phyloP scores from a whole-genome alignment of 805 yeast genomes.

The Starmerella bacillaris region DNA sequence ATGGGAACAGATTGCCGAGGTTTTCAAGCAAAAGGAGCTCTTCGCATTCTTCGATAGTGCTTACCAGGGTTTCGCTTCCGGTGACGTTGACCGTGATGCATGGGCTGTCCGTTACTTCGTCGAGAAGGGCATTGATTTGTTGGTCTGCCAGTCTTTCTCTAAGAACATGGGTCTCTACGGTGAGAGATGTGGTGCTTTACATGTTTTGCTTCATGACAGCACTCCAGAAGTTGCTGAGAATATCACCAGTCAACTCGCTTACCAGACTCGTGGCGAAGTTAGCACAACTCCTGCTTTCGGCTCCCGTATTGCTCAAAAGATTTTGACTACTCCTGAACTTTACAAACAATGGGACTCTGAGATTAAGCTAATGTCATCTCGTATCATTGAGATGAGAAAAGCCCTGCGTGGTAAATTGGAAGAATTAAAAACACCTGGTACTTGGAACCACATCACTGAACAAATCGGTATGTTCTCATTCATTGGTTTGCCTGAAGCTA shows the following conservation, averaged over 20 bases:
- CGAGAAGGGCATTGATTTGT: constrained; percentile 35
- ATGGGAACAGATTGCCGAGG: constrained; percentile 56
- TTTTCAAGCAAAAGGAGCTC: constrained; percentile 43
- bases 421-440: constrained; percentile 61
- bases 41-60: constrained; percentile 84
- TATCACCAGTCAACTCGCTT: constrained; percentile 56
- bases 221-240: constrained; percentile 31
- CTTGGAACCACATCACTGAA: constrained; percentile 74
- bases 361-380: constrained; percentile 66
- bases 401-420: constrained; percentile 44
- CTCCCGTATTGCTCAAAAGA: constrained; percentile 68
- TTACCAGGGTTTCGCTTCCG: constrained; percentile 93
- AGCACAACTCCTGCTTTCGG: constrained; percentile 95
- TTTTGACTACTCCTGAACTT: constrained; percentile 50
- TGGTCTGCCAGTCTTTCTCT: constrained; percentile 89
- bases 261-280: constrained; percentile 62
- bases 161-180: constrained; percentile 95
- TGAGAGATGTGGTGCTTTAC: constrained; percentile 91
- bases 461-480: constrained; percentile 96
- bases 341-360: constrained; percentile 68
- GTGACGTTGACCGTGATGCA: constrained; percentile 66
- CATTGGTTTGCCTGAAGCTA: constrained; percentile 65
- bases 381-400: constrained; percentile 66
- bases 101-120: constrained; percentile 51
- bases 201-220: constrained; percentile 34